Evolutionary conservation across 495 filamentous ascomycete species (phyloP), one percentile per base, ranked within the genome.

Genomic region (Achaetomiella virescens): DNA sequence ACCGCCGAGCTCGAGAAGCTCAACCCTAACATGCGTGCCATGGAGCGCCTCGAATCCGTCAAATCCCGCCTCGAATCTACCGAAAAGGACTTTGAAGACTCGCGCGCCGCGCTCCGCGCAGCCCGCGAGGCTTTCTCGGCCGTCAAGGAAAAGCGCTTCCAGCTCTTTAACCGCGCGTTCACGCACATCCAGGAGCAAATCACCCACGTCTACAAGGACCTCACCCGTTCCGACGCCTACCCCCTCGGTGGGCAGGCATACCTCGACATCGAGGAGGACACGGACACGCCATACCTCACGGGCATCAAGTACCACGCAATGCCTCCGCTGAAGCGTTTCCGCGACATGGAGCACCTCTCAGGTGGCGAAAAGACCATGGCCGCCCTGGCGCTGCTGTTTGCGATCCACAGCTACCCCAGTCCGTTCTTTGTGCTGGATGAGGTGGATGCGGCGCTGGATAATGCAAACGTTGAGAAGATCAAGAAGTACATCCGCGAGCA

Each of bases 361-460:
- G 93, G 93, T 60, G 93, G 93, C 51, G 93, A 99, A 75, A 97
- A 97, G 81, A 97, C 95, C 14, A 99, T 99, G 86, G 93, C 93
- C 2, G 93, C 93, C 38, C 79, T 99, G 21, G 93, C 93, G 18
- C 77, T 99, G 50, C 82, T 99, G 7, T 97, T 99, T 64, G 92
- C 93, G 21, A 89, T 99, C 55, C 93, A 97, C 74, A 88, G 83
- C 31, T 97, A 90, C 75, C 93, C 93, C 2, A 85, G 80, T 24
- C 93, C 93, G 3, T 97, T 99, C 77, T 99, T 97, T 71, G 95
- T 99, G 48, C 83, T 99, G 24, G 93, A 99, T 71, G 93, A 99
- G 71, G 91, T 99, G 29, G 93, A 99, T 65, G 93, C 93, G 24
- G 95, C 93, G 22, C 85, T 99, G 14, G 93, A 99, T 66, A 95